Evolutionary conservation across 257 asterid genomes (phyloP).

Genomic region (Mentha longifolia): DNA sequence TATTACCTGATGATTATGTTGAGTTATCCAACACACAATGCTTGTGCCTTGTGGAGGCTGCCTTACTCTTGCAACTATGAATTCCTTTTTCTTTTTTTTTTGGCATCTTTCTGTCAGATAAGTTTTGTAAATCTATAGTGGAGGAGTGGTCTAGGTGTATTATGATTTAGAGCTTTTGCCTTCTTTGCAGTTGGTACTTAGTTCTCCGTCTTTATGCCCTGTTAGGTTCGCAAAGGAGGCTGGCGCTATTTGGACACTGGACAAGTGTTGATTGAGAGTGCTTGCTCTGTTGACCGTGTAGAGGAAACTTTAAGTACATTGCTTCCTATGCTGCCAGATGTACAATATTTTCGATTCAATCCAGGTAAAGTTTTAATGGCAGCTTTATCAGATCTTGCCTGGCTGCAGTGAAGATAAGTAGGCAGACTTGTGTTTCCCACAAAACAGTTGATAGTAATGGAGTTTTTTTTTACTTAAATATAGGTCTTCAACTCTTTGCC

Average conservation of each 20-base stretch:
- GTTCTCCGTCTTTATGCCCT: constrained; percentile 33
- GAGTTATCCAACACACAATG: not conserved
- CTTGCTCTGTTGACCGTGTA: constrained; percentile 98
- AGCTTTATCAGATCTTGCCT: constrained; percentile 22
- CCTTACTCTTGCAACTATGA: not conserved
- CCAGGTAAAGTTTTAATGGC: constrained; percentile 65
- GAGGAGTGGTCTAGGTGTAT: constrained; percentile 30
- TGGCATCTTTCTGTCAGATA: not conserved
- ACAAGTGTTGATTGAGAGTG: constrained; percentile 96
- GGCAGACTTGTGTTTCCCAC: not conserved
- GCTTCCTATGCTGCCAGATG: constrained; percentile 97
- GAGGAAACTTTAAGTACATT: constrained; percentile 93
- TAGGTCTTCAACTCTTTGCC: not conserved
- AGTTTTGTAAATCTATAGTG: constrained; percentile 1
- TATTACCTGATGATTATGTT: not conserved
- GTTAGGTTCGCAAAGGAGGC: constrained; percentile 92
- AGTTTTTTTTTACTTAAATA: not conserved
- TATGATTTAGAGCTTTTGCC: constrained; percentile 26
- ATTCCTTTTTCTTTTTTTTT: not conserved
- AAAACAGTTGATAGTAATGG: too few species aligned
- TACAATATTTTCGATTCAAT: constrained; percentile 89
- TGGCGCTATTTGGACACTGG: constrained; percentile 99
- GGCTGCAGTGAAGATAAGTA: not conserved
- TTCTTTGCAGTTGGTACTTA: constrained; percentile 6
- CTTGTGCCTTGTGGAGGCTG: not conserved